phyloP scores from a whole-genome alignment of 148 eudicot species.

The Nyssa sinensis region DNA sequence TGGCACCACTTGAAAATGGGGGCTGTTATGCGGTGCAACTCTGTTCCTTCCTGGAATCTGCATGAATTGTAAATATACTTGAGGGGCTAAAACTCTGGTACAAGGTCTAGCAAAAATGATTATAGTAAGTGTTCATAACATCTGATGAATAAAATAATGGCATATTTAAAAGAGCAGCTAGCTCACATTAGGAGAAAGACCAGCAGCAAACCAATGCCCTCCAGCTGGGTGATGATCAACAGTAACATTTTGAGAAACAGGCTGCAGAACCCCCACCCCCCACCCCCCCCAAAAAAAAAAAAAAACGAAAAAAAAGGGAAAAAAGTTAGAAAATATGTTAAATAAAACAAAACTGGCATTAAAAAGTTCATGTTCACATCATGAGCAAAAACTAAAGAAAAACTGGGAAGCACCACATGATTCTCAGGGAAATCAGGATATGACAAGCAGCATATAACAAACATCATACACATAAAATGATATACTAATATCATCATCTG shows the following conservation, averaged over 20 bases:
- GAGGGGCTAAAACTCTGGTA: slow-evolving; percentile 13
- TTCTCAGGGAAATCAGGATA: neutral
- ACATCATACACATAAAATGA: too few species aligned
- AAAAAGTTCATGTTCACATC: neutral
- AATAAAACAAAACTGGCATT: neutral
- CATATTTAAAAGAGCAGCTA: slow-evolving; percentile 7
- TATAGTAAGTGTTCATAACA: too few species aligned
- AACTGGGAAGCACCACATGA: neutral
- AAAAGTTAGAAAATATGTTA: neutral
- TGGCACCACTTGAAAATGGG: slow-evolving; percentile 61
- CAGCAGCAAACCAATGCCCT: slow-evolving; percentile 99
- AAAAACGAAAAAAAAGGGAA: neutral
- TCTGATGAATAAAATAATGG: too few species aligned
- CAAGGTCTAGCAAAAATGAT: slow-evolving; percentile 1
- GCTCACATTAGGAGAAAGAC: slow-evolving; percentile 98
- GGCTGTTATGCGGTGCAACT: slow-evolving; percentile 47
- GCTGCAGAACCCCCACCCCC: slow-evolving; percentile 49
- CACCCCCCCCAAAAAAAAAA: neutral
- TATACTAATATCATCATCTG: too few species aligned
- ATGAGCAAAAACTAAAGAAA: neutral
- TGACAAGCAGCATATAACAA: too few species aligned
- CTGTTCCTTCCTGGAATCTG: slow-evolving; percentile 68
- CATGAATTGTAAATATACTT: slow-evolving; percentile 14
- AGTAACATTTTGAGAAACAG: slow-evolving; percentile 70
- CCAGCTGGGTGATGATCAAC: slow-evolving; percentile 99